Base-by-base conservation (phyloP, 805 yeast genomes). In the Sporopachydermia lactativora region DNA sequence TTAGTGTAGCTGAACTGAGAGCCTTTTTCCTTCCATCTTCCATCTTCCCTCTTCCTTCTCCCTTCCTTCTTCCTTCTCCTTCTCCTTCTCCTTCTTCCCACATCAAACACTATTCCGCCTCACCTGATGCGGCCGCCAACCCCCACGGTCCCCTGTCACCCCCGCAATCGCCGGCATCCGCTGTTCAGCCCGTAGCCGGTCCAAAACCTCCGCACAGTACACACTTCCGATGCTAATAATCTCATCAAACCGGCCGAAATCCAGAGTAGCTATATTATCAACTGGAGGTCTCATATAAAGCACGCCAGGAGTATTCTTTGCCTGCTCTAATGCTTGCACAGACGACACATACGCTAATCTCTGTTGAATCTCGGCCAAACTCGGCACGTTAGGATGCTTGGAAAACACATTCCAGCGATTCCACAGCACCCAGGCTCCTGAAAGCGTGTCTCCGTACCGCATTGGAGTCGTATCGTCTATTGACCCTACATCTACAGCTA, bases 401-500 rank as follows among this genome's bases (percentile, higher is more conserved):
- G 95, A 82, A 52, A 89, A 88, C 4, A 95, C 94, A 53, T 92
- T 89, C 77, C 88, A 75, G 39, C 94, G 66, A 58, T 86, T 86
- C 42, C 84, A 58, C 4, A 92, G 52, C 4, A 84, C 95, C 96
- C 97, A 88, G 34, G 79, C 65, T 1, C 98, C 98, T 43, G 92
- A 81, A 39, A 92, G 63, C 0, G 96, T 78, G 53, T 89, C 97
- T 2, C 98, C 97, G 57, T 85, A 92, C 36, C 68, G 66, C 88
- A 84, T 75, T 3, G 92, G 89, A 0, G 94, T 77, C 39, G 89
- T 69, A 51, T 88, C 97, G 55, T 92, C 97, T 3, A 78, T 81
- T 1, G 96, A 81, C 0, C 98, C 98, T 34, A 89, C 98, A 59
- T 89, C 98, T 13, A 86, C 88, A 0, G 98, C 97, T 53, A 92